Conservation (phyloP, 129 eudicot genomes). For the Oenanthe sinensis region DNA sequence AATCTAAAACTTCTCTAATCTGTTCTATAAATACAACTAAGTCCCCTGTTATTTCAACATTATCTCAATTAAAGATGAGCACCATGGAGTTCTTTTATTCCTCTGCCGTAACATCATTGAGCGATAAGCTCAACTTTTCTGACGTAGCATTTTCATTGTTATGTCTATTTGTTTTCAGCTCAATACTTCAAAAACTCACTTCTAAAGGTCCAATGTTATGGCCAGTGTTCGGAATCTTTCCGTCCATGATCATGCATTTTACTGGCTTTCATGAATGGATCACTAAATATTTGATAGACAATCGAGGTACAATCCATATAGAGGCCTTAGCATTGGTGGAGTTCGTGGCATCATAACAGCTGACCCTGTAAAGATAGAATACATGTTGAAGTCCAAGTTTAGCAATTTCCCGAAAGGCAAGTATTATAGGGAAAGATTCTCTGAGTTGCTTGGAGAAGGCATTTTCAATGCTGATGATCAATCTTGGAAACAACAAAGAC, state of each 20-base stretch:
- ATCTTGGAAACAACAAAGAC: slow-evolving; percentile 46
- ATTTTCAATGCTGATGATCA: slow-evolving; percentile 55
- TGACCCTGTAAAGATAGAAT: slow-evolving; percentile 47
- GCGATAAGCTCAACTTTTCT: slow-evolving; percentile 23
- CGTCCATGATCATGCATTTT: slow-evolving; percentile 28
- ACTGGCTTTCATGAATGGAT: slow-evolving; percentile 41
- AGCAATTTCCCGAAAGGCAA: slow-evolving; percentile 55
- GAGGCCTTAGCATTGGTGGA: slow-evolving; percentile 40
- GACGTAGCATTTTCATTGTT: slow-evolving; percentile 36
- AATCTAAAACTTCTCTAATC: neutral
- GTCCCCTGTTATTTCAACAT: neutral
- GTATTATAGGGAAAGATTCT: slow-evolving; percentile 38
- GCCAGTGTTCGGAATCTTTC: slow-evolving; percentile 50
- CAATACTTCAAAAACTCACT: slow-evolving; percentile 34
- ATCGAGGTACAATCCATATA: slow-evolving; percentile 32
- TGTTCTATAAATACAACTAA: neutral
- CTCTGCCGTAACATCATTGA: slow-evolving; percentile 27
- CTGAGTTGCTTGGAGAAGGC: slow-evolving; percentile 60
- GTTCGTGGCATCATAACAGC: slow-evolving; percentile 33
- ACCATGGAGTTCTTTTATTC: neutral
- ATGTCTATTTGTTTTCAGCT: slow-evolving; percentile 27
- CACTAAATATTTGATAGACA: slow-evolving; percentile 24
- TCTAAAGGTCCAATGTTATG: slow-evolving; percentile 55
- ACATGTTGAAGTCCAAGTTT: slow-evolving; percentile 56
- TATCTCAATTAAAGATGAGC: neutral